Evolutionary conservation across 371 early-diverging fungal genomes (phyloP).

Genomic region (Rhizopus arrhizus): DNA sequence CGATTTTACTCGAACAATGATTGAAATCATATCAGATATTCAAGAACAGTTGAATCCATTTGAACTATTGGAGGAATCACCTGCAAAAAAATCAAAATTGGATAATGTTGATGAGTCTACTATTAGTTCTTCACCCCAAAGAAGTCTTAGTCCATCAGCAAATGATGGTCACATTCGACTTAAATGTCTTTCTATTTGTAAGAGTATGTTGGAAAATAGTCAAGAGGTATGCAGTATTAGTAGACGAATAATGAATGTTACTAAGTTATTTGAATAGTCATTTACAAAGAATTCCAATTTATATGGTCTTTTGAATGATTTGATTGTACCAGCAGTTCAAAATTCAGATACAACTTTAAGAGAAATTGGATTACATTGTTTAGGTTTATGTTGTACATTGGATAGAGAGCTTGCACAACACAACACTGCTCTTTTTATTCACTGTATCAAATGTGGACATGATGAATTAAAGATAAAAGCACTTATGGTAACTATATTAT

Average conservation of each 20-base stretch:
- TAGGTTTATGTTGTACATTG: conserved; percentile 76
- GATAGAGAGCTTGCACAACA: conserved; percentile 59
- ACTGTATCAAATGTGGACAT: conserved; percentile 45
- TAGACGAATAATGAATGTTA: neutral
- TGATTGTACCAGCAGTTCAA: conserved; percentile 80
- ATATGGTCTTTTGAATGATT: conserved; percentile 77
- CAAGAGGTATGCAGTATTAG: conserved; percentile 48
- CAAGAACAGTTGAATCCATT: conserved; percentile 11
- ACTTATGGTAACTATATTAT: conserved; percentile 39
- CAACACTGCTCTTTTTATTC: conserved; percentile 50
- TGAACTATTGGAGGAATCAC: conserved; percentile 1
- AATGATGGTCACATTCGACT: neutral
- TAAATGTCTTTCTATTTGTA: conserved; percentile 70
- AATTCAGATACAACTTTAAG: conserved; percentile 68
- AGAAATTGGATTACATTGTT: conserved; percentile 79
- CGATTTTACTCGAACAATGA: conserved; percentile 82
- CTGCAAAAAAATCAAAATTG: conserved; percentile 23
- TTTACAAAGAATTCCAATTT: conserved; percentile 75
- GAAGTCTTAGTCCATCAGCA: neutral
- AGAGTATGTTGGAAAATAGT: conserved; percentile 72
- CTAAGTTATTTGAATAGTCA: conserved; percentile 19
- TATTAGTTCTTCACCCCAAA: neutral
- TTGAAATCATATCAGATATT: conserved; percentile 73
- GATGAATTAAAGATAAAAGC: conserved; percentile 52
- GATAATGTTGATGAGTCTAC: conserved; percentile 5